Conservation (phyloP, 148 eudicot genomes). For the Fagopyrum homotropicum region DNA sequence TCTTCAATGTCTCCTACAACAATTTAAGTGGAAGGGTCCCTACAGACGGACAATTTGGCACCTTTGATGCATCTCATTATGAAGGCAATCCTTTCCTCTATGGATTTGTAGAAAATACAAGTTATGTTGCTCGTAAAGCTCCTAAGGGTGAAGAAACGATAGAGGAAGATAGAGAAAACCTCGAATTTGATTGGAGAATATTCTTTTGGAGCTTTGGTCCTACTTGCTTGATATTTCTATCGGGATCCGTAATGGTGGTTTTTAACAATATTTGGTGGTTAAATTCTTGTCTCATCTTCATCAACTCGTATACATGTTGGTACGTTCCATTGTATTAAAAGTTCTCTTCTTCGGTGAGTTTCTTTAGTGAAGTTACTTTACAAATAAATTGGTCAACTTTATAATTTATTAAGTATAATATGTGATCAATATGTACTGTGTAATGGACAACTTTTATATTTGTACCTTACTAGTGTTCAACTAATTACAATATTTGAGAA, state of each 20-base stretch:
- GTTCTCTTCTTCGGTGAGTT: neutral
- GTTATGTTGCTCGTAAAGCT: neutral
- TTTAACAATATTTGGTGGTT: neutral
- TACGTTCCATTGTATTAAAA: neutral
- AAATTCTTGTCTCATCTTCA: neutral
- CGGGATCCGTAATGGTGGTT: neutral
- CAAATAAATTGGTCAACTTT: too few relatives aligned
- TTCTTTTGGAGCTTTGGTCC: neutral
- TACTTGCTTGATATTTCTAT: neutral
- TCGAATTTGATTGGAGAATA: neutral
- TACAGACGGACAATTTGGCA: neutral
- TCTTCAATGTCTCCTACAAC: conserved; percentile 17
- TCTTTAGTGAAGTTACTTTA: too few relatives aligned
- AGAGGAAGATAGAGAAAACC: neutral
- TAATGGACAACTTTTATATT: too few relatives aligned
- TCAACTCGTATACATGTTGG: neutral
- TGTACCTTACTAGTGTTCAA: too few relatives aligned
- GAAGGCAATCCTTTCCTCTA: conserved; percentile 14
- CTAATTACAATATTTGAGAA: too few relatives aligned
- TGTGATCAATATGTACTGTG: too few relatives aligned
- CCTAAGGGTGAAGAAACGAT: neutral
- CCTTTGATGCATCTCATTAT: conserved; percentile 14
- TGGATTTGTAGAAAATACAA: neutral
- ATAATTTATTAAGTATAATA: too few relatives aligned
- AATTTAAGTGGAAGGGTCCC: conserved; percentile 9